Percentiles rank a stretch among this genome's conserved stretches.
Evolutionary conservation across 768 basidiomycete species (phyloP).

Genomic region (Termitomyces sp.): DNA sequence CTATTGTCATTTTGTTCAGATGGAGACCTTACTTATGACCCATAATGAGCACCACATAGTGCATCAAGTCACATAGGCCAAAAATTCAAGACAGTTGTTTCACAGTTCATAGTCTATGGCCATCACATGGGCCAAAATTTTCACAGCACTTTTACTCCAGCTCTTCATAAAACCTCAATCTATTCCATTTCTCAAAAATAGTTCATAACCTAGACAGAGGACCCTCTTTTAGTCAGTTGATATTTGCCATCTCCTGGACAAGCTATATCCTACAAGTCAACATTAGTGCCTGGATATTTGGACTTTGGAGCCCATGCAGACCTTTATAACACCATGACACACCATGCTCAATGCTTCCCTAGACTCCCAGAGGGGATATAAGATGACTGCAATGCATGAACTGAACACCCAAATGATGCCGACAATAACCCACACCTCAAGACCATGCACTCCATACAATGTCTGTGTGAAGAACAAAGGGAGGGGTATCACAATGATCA

Average conservation of each 20-base stretch:
- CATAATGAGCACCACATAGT: too few relatives aligned
- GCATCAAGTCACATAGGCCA: too few relatives aligned
- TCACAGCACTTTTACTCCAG: too few relatives aligned
- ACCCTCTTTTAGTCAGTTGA: too few relatives aligned
- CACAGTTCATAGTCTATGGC: too few relatives aligned
- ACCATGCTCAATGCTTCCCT: constrained; percentile 60
- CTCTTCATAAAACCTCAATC: too few relatives aligned
- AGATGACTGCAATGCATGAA: constrained; percentile 67
- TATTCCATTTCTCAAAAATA: too few relatives aligned
- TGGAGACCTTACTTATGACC: too few relatives aligned
- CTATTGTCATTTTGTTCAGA: too few relatives aligned
- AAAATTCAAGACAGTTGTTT: too few relatives aligned
- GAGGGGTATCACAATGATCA: constrained; percentile 74
- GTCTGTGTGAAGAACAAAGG: constrained; percentile 83
- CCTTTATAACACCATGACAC: constrained; percentile 57
- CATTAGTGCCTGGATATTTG: neutral
- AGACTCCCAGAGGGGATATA: constrained; percentile 88
- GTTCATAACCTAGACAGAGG: too few relatives aligned
- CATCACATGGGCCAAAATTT: too few relatives aligned
- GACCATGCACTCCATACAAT: constrained; percentile 56
- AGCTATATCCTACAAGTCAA: constrained; percentile 25
- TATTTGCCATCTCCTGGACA: constrained; percentile 20
- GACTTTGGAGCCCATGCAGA: constrained; percentile 17
- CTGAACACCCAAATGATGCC: constrained; percentile 83
- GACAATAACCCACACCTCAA: constrained; percentile 76